Base-by-base conservation (phyloP, 2,329 filamentous ascomycete species). In the Chaetomiaceae sp. region DNA sequence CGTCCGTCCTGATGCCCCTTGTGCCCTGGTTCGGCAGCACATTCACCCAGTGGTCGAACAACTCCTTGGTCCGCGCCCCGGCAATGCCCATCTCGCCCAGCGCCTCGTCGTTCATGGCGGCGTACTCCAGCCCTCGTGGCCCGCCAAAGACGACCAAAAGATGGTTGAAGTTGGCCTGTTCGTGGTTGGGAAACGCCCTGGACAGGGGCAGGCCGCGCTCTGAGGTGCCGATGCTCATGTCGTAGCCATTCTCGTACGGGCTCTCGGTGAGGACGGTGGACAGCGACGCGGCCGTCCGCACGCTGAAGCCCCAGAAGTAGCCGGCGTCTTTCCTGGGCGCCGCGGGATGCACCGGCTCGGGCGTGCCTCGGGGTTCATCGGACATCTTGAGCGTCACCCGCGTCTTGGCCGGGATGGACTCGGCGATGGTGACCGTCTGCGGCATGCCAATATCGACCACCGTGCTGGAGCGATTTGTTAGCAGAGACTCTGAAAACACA, bases 21-120 rank as follows among this genome's bases (percentile, higher is more conserved):
- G 87, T 92, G 1, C 88, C 89, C 66, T 95, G 89, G 1, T 82
- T 81, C 3, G 88, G 87, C 57, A 90, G 74, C 39, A 93, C 76
- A 66, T 95, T 88, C 16, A 95, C 75, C 88, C 88, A 95, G 59
- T 84, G 77, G 67, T 95, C 89, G 65, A 95, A 95, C 44, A 92
- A 65, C 58, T 88, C 81, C 57, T 75, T 79, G 7, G 83, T 84
- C 55, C 81, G 82, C 20, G 74, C 73, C 30, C 83, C 82, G 5
- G 75, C 73, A 13, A 92, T 79, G 0, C 82, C 85, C 65, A 83
- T 82, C 39, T 72, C 73, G 43, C 71, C 71, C 30, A 86, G 67
- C 45, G 77, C 68, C 19, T 70, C 67, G 57, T 82, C 78, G 55
- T 81, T 81, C 69, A 78, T 75, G 3, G 88, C 81, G 0, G 88